These are phyloP conservation scores for Fusarium robinianum DNA, from an alignment of 2,329 filamentous ascomycete genomes.

Conservation along the genomic window DNA sequence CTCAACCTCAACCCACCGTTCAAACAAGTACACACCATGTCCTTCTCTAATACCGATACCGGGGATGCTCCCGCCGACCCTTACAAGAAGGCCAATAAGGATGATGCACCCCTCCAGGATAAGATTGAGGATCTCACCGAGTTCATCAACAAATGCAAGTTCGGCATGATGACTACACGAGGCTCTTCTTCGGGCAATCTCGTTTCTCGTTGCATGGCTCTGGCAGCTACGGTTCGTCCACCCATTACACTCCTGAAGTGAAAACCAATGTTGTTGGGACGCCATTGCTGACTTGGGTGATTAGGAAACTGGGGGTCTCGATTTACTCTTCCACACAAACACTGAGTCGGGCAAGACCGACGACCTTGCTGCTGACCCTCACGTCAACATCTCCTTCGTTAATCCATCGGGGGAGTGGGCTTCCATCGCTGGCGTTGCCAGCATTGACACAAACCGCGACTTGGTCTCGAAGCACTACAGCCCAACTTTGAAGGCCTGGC, in stretches of 20 bases:
- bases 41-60: slow-evolving; percentile 59
- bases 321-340: slow-evolving; percentile 90
- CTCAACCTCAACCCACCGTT: slow-evolving; percentile 1
- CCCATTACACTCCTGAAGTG: not conserved
- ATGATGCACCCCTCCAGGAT: slow-evolving; percentile 65
- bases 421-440: slow-evolving; percentile 75
- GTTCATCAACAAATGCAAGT: slow-evolving; percentile 77
- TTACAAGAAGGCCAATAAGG: slow-evolving; percentile 76
- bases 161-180: slow-evolving; percentile 86
- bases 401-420: slow-evolving; percentile 81
- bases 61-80: slow-evolving; percentile 71
- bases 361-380: slow-evolving; percentile 72
- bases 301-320: slow-evolving; percentile 78
- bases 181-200: slow-evolving; percentile 67
- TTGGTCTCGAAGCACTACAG: slow-evolving; percentile 77
- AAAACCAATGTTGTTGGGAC: too few species aligned
- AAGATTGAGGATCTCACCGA: slow-evolving; percentile 75
- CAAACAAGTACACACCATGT: slow-evolving; percentile 45
- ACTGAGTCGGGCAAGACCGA: slow-evolving; percentile 87
- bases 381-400: slow-evolving; percentile 83
- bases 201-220: slow-evolving; percentile 82
- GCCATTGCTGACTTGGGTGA: slow-evolving; percentile 2
- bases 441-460: slow-evolving; percentile 69
- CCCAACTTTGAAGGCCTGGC: slow-evolving; percentile 75
- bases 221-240: slow-evolving; percentile 72